Evolutionary conservation across 345 rosid species (phyloP), one percentile per base, ranked within the genome.

Genomic region (Syzygium jambos): DNA sequence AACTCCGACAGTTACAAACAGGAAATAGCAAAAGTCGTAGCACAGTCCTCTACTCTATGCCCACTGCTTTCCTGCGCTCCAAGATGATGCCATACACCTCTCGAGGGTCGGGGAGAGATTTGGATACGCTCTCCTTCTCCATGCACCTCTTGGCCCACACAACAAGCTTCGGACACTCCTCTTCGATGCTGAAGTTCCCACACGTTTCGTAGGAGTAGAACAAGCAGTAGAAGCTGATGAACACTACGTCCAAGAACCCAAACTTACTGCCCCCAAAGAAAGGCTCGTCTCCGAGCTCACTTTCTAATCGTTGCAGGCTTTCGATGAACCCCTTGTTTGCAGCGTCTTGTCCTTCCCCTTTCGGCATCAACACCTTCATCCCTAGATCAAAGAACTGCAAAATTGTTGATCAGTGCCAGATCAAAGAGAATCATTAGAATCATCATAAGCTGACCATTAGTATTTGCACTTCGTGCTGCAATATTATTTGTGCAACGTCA

Each of bases 91-190:
- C 89, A 52, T 88, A 86, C 23, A 91, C 57, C 56, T 87, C 86
- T 78, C 87, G 86, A 5, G 87, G 85, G 63, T 91, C 90, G 1
- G 89, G 78, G 27, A 92, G 56, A 25, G 84, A 52, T 43, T 90
- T 89, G 77, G 92, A 82, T 6, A 91, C 91, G 41, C 83, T 87
- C 38, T 91, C 91, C 78, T 59, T 90, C 65, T 90, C 85, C 92
- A 90, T 25, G 86, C 93, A 91, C 87, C 92, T 92, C 84, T 93
- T 91, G 8, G 51, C 86, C 94, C 93, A 90, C 5, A 87, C 89
- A 3, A 87, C 29, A 9, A 93, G 13, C 86, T 89, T 91, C 10
- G 93, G 93, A 77, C 90, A 88, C 87, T 88, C 90, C 10, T 86
- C 82, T 65, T 89, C 92, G 0, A 89, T 29, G 78, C 84, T 88